Base-by-base conservation (phyloP, 176 grass and related monocot genomes). In the Musa acuminata region DNA sequence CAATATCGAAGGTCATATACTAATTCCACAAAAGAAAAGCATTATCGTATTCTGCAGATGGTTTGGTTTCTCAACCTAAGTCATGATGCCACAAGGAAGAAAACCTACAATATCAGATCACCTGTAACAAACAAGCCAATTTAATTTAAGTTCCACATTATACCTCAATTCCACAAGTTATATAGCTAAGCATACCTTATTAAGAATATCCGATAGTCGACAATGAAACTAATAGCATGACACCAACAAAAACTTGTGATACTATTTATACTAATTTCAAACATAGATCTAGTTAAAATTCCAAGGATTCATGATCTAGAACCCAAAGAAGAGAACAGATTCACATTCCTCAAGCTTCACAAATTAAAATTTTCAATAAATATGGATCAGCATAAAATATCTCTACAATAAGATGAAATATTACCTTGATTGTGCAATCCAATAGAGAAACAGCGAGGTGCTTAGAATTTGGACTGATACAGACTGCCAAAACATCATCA, bases 361-460 rank as follows among this genome's bases (percentile, higher is more conserved):
- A 70, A 9, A 20, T 9, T 50, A 17, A 71, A 51, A 49, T 3
- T 71, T 71, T 71, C 16, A 51, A 3, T 51, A 8, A 51, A 71
- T 9, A 9, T n/a, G 21, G 2, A 76, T 76, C 14, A 76, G 16
- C 58, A 75, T 51, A 54, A 68, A 62, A 48, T 20, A 16, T 62
- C n/a, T 55, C 14, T 48, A 72, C 52, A 74, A 11, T 10, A 81
- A 11, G 25, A 19, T 67, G 57, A 35, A 12, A 73, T 69, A 80
- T 70, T 78, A 96, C 93, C 93, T 96, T 96, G 74, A 96, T 87
- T 63, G 82, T 83, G 76, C 84, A 86, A 82, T 96, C 89, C 85
- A 96, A 82, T 55, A 96, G 85, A 85, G 93, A 85, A 88, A 96
- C 79, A 74, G 93, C 93, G 82, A 92, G 89, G 78, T 92, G 81